A percentile compares a stretch with the other conserved stretches of the same genome.
These are phyloP conservation scores for Citrus reticulata DNA, from an alignment of 345 rosid genomes.

Conservation along the genomic window DNA sequence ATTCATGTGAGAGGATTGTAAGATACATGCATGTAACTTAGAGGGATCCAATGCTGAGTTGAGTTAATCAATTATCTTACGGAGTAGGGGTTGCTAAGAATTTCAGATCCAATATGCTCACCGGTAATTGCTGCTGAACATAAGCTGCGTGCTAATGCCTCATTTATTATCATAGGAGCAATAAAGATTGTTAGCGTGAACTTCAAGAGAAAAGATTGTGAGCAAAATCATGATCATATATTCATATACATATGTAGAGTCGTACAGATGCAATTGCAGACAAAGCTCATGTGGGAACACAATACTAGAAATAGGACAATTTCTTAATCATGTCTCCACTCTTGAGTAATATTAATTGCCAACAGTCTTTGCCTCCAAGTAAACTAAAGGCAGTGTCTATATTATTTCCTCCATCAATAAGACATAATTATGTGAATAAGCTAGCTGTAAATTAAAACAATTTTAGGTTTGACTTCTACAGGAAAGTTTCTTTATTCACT, in stretches of 20 bases:
- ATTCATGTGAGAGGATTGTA: too few species aligned
- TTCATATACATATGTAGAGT: neutral
- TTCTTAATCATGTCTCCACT: conserved; percentile 8
- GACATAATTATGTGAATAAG: too few species aligned
- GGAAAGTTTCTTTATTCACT: neutral
- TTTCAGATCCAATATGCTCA: neutral
- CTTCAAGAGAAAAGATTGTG: conserved; percentile 24
- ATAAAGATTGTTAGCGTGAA: conserved; percentile 16
- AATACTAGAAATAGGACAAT: neutral
- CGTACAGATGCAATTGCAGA: neutral
- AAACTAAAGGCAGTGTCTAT: neutral
- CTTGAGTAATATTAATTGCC: neutral
- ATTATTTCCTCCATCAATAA: neutral
- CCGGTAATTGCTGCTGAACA: neutral
- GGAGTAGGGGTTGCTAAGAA: neutral
- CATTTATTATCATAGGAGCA: neutral
- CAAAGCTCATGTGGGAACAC: conserved; percentile 13
- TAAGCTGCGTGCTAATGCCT: conserved; percentile 7
- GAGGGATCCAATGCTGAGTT: neutral
- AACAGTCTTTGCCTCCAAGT: conserved; percentile 1
- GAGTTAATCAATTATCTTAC: neutral
- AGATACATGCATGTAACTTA: too few species aligned
- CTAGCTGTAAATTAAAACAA: neutral
- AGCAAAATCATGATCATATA: neutral
- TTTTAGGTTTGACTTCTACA: neutral